These are phyloP conservation scores for Orobanche coerulescens DNA, from an alignment of 257 asterid species.

Conservation along the genomic window DNA sequence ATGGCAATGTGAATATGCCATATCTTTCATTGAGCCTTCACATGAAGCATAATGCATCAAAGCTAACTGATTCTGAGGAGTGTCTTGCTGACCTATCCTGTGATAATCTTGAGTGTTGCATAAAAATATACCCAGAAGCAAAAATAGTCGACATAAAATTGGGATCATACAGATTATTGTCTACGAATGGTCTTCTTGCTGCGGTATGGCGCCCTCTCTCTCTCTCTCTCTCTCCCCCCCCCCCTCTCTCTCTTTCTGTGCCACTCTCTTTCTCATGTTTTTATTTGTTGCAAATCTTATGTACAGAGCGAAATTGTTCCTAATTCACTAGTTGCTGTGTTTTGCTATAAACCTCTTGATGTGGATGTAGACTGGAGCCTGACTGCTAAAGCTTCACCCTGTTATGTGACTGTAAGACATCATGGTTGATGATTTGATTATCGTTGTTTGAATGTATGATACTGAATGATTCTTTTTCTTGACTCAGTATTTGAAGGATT, in stretches of 20 bases:
- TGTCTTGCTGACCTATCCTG: conserved; percentile 94
- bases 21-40: conserved; percentile 67
- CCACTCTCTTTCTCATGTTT: conserved; percentile 11
- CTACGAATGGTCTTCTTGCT: conserved; percentile 94
- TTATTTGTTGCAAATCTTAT: conserved; percentile 1
- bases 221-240: not conserved
- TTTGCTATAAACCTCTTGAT: conserved; percentile 84
- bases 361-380: conserved; percentile 84
- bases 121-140: conserved; percentile 67
- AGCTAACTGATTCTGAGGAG: conserved; percentile 55
- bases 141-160: conserved; percentile 66
- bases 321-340: conserved; percentile 80
- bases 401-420: conserved; percentile 78
- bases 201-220: conserved; percentile 37
- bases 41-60: conserved; percentile 95
- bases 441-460: conserved; percentile 5
- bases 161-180: conserved; percentile 83
- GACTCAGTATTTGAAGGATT: conserved; percentile 80
- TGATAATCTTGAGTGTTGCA: conserved; percentile 76
- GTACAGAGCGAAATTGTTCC: conserved; percentile 68
- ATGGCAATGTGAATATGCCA: conserved; percentile 47
- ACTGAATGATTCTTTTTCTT: conserved; percentile 21
- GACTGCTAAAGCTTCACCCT: conserved; percentile 94
- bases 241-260: conserved; percentile 5
- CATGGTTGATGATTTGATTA: conserved; percentile 16